Conservation (phyloP, 345 rosid species). For the Syzygium aqueum region DNA sequence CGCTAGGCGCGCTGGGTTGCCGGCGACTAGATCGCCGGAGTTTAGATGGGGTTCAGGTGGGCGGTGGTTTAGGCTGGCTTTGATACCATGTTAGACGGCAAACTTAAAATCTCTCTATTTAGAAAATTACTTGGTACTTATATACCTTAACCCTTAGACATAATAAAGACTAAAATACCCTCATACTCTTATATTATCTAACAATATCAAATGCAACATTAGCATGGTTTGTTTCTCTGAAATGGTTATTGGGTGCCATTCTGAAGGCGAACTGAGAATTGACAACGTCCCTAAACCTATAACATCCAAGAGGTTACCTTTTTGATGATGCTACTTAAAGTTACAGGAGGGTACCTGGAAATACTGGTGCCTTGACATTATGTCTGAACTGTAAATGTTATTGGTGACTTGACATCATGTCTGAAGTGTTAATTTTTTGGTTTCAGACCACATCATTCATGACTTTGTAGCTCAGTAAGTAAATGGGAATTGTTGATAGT, state of each 20-base stretch:
- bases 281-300: not conserved
- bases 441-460: not conserved
- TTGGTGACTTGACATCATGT: not conserved
- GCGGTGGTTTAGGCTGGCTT: no score
- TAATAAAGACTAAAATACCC: no score
- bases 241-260: not conserved
- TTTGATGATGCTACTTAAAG: not conserved
- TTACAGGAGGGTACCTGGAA: not conserved
- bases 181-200: no score
- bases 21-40: no score
- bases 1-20: no score
- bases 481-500: not conserved
- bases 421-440: not conserved
- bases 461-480: not conserved
- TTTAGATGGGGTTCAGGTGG: no score
- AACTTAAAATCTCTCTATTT: no score
- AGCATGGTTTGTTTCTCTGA: not conserved
- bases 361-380: not conserved
- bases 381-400: not conserved
- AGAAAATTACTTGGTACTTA: no score
- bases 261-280: not conserved
- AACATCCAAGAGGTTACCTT: not conserved
- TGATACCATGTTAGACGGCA: no score
- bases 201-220: not conserved
- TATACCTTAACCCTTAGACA: no score